Evolutionary conservation across 306 rosid species (phyloP).

Genomic region (Glycine soja): DNA sequence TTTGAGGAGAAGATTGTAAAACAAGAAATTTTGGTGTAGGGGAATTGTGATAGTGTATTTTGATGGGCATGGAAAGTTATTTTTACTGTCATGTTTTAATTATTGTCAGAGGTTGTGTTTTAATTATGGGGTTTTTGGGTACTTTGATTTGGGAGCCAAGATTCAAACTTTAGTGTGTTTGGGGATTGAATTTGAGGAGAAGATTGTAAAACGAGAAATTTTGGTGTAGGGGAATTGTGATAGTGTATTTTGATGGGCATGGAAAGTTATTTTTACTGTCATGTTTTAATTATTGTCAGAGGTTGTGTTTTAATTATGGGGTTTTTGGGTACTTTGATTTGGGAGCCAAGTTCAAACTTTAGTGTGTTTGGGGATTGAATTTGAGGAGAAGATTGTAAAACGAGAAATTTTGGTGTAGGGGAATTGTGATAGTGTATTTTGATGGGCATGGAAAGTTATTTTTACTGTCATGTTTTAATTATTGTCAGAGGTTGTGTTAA

Average conservation of each 20-base stretch:
- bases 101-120: slow-evolving; percentile 12
- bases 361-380: slow-evolving; percentile 19
- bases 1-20: not conserved
- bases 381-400: not conserved
- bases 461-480: slow-evolving; percentile 21
- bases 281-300: slow-evolving; percentile 21
- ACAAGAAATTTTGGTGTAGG: not conserved
- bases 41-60: slow-evolving; percentile 1
- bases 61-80: slow-evolving; percentile 23
- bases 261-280: not conserved
- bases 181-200: slow-evolving; percentile 8
- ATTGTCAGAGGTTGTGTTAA: not conserved
- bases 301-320: slow-evolving; percentile 28
- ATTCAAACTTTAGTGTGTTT: slow-evolving; percentile 20
- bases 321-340: slow-evolving; percentile 25
- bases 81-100: slow-evolving; percentile 19
- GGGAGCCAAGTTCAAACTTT: slow-evolving; percentile 20
- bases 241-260: slow-evolving; percentile 7
- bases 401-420: not conserved
- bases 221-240: not conserved
- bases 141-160: slow-evolving; percentile 20
- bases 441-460: slow-evolving; percentile 20
- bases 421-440: slow-evolving; percentile 5
- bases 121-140: slow-evolving; percentile 22
- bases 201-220: not conserved